These are phyloP conservation scores for Ramalina intermedia DNA, from an alignment of 495 filamentous ascomycete species.

Conservation along the genomic window DNA sequence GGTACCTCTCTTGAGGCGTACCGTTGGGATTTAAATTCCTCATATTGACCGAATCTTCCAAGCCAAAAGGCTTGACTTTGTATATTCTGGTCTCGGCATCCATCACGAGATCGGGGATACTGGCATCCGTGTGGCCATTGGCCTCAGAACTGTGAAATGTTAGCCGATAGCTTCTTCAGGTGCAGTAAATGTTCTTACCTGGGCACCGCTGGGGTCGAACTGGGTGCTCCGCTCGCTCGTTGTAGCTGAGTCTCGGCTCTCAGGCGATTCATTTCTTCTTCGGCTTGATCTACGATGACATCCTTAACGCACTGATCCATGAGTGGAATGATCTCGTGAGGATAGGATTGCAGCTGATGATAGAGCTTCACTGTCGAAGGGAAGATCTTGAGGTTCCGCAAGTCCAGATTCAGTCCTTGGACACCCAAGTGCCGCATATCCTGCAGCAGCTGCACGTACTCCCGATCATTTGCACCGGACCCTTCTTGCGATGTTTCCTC, in stretches of 20 bases:
- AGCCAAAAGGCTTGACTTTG: conserved; percentile 78
- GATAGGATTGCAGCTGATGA: conserved; percentile 86
- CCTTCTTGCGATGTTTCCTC: conserved; percentile 52
- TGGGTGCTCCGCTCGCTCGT: conserved; percentile 31
- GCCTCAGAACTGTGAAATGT: conserved; percentile 41
- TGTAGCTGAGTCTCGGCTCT: conserved; percentile 40
- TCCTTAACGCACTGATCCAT: conserved; percentile 94
- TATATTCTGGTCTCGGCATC: conserved; percentile 61
- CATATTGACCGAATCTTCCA: conserved; percentile 79
- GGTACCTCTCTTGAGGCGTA: conserved; percentile 16
- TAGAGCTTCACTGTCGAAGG: conserved; percentile 85
- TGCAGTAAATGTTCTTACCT: conserved; percentile 14
- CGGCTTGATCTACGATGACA: conserved; percentile 77
- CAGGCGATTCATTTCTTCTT: conserved; percentile 61
- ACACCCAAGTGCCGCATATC: conserved; percentile 79
- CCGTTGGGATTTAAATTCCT: conserved; percentile 83
- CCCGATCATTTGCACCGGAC: conserved; percentile 45
- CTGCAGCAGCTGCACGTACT: conserved; percentile 75
- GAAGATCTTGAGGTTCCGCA: conserved; percentile 80
- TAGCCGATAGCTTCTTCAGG: too few species aligned
- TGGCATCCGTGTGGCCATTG: conserved; percentile 26
- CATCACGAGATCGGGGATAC: conserved; percentile 44
- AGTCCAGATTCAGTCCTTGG: conserved; percentile 73
- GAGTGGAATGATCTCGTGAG: conserved; percentile 86
- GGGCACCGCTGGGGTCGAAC: conserved; percentile 60